Base-by-base conservation (phyloP, 805 yeast species). In the Candida loeiensis region DNA sequence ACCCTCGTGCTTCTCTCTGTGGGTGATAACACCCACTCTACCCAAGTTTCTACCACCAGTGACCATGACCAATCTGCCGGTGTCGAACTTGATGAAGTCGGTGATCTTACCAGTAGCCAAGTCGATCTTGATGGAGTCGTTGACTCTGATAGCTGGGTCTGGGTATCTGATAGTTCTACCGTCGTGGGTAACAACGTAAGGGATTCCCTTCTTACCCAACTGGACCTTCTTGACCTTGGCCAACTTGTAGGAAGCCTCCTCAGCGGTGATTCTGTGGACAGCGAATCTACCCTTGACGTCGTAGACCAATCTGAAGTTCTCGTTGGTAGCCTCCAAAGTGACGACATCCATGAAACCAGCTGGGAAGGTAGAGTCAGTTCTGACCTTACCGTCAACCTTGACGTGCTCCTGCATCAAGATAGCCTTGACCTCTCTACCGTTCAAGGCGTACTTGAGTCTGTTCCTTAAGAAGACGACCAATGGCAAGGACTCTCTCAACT, bases 41-140 rank as follows among this genome's bases (percentile, higher is more conserved):
- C 69, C 69, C 68, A 63, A 56, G 59, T 63, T 63, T 46, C 66
- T 52, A 64, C 70, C 70, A 55, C 70, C 70, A 39, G 70, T 64
- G 49, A 63, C 70, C 70, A 64, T 64, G 39, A 61, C 69, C 50
- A 63, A 61, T 53, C 50, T 62, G 54, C 69, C 69, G 40, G 66
- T 58, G 48, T 63, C 69, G 52, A 63, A 63, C 51, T 60, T 61
- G 55, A 63, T 61, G 55, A 50, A 63, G 47, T 64, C 69, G 40
- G 51, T 34, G 34, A 46, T 45, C 51, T 53, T 53, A 45, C 57
- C 57, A 39, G 57, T 48, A 39, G 55, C 57, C 46, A 53, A 49
- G 54, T 53, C 55, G 33, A 53, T 45, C 53, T 53, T 53, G 44
- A 53, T 51, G 36, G 57, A 48, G 47, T 53, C 57, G 57, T 53